Evolutionary conservation across 140 eudicot species (phyloP).

Genomic region (Oenanthe javanica): DNA sequence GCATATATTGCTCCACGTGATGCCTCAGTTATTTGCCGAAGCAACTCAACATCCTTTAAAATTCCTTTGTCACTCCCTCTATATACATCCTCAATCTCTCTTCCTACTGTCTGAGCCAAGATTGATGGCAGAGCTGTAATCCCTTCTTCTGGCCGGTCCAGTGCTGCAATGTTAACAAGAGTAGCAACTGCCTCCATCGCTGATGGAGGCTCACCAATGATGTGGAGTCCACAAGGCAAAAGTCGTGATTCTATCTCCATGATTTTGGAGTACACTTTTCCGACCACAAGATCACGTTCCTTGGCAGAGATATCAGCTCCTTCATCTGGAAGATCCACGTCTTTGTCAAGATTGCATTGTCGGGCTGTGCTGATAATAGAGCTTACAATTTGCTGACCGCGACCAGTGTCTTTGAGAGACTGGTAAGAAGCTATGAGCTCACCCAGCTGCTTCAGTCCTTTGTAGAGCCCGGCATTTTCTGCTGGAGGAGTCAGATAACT

Average conservation of each 20-base stretch:
- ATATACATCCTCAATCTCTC: slow-evolving; percentile 85
- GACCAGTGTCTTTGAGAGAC: slow-evolving; percentile 89
- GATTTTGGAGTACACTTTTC: slow-evolving; percentile 92
- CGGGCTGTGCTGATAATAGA: slow-evolving; percentile 90
- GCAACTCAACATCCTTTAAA: slow-evolving; percentile 79
- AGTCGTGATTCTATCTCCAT: slow-evolving; percentile 98
- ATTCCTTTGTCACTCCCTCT: slow-evolving; percentile 89
- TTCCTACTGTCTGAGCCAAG: slow-evolving; percentile 75
- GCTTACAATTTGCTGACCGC: slow-evolving; percentile 90
- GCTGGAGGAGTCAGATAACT: slow-evolving; percentile 99
- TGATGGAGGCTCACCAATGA: slow-evolving; percentile 96
- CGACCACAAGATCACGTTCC: slow-evolving; percentile 87
- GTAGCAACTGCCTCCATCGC: slow-evolving; percentile 99
- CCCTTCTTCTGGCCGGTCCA: slow-evolving; percentile 93
- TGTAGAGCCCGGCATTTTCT: slow-evolving; percentile 97
- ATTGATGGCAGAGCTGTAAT: slow-evolving; percentile 77
- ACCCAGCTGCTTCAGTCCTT: slow-evolving; percentile 94
- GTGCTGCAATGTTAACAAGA: slow-evolving; percentile 86
- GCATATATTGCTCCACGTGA: slow-evolving; percentile 84
- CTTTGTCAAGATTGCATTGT: slow-evolving; percentile 99
- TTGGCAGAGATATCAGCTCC: slow-evolving; percentile 59
- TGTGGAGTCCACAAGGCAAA: slow-evolving; percentile 93
- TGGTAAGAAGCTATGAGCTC: slow-evolving; percentile 94
- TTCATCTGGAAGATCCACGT: slow-evolving; percentile 95
- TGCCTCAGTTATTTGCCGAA: slow-evolving; percentile 73